Percentiles rank a stretch among this genome's conserved stretches.
Evolutionary conservation across 371 early-diverging fungal species (phyloP).

Genomic region (Lichtheimia hyalospora): DNA sequence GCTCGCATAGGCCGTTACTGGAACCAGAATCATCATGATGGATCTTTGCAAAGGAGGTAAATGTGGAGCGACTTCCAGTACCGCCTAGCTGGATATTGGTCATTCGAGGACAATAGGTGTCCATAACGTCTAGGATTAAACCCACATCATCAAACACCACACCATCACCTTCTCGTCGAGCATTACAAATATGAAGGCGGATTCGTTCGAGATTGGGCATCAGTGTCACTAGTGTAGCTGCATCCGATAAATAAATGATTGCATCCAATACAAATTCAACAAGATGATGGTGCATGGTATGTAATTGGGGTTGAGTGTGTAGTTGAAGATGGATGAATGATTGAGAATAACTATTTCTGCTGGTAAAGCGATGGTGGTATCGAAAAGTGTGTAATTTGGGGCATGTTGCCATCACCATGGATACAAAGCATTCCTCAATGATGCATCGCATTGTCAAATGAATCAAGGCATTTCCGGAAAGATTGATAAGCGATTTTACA

Average conservation of each 20-base stretch:
- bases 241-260: background rate
- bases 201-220: background rate
- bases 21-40: background rate
- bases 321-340: background rate
- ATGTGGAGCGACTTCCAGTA: background rate
- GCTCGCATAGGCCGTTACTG: background rate
- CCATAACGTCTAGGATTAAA: background rate
- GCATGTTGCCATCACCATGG: background rate
- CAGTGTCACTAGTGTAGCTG: background rate
- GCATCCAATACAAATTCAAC: slow-evolving; percentile 2
- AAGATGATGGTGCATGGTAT: no score
- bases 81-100: background rate
- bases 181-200: background rate
- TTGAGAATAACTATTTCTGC: background rate
- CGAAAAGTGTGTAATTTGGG: slow-evolving; percentile 2
- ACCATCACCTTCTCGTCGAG: background rate
- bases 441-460: slow-evolving; percentile 2
- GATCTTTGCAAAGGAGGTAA: background rate
- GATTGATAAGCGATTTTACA: background rate
- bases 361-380: background rate
- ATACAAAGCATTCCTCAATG: background rate
- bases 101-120: background rate
- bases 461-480: background rate
- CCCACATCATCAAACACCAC: background rate
- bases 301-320: background rate